Base-by-base conservation (phyloP, 1,284 basidiomycete genomes). In the Stygiomarasmius scandens region DNA sequence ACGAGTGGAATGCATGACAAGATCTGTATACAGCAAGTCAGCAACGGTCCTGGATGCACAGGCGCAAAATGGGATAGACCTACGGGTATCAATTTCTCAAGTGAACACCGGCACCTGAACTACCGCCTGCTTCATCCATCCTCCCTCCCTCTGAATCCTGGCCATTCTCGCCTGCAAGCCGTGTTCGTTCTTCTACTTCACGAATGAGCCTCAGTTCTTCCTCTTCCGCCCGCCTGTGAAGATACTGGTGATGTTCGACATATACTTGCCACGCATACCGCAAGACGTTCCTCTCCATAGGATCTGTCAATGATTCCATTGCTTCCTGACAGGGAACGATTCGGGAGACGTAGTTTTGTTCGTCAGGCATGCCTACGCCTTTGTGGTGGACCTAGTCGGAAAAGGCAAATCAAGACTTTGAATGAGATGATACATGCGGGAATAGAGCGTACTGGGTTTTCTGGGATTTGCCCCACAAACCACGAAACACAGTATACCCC, bases 341-440 rank as follows among this genome's bases (percentile, higher is more conserved):
- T 58, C 75, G 64, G 2, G 70, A 67, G 66, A 70, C 62, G 61
- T 78, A 87, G 49, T 74, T 64, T 59, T 77, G 67, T 64, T 86
- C 85, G 63, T 86, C 75, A 0, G 78, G 68, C 83, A 85, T 86
- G 14, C 80, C 78, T 5, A 84, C 85, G 20, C 76, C 75, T 41
- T 67, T 61, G 24, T 84, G 74, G 20, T 69, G 74, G 4, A 77
- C 72, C 83, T 85, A 49, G 29, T 32, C 22, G 29, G 29, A 5
- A 19, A 44, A 48, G 14, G 20, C 44, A 19, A 52, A 38, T 5
- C 25, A 43, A n/a, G 2, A 22, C 14, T 10, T 23, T n/a, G n/a
- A 45, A 52, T 49, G 43, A 41, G 23, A 3, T 56, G 44, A 10
- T 29, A 43, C 29, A n/a, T 38, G 11, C 29, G 23, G 11, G 19